phyloP scores from a whole-genome alignment of 2,329 filamentous ascomycete genomes.

The Thelonectria discophora region DNA sequence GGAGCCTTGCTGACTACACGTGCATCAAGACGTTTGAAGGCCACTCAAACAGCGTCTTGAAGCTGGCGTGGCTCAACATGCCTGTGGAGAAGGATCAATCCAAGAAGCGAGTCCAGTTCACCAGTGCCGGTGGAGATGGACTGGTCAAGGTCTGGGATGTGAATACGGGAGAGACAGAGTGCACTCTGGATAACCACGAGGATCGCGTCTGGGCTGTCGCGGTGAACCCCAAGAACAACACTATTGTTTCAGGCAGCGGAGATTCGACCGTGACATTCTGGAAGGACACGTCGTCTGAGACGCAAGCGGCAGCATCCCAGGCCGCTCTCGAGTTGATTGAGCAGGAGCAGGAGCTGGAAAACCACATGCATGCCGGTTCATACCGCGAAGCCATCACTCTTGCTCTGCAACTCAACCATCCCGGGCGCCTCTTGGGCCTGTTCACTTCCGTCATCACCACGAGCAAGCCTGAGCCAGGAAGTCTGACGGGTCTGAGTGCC shows the following conservation, averaged over 20 bases:
- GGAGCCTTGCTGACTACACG: constrained; percentile 91
- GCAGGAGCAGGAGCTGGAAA: constrained; percentile 92
- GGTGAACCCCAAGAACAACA: constrained; percentile 72
- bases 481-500: constrained; percentile 69
- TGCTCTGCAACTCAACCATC: constrained; percentile 93
- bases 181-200: constrained; percentile 95
- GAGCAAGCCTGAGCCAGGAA: constrained; percentile 66
- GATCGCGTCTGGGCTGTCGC: constrained; percentile 94
- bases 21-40: constrained; percentile 95
- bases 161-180: constrained; percentile 82
- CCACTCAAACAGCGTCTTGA: constrained; percentile 93
- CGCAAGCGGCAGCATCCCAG: constrained; percentile 76
- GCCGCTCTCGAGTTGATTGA: constrained; percentile 84
- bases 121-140: constrained; percentile 90
- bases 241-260: constrained; percentile 87
- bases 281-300: constrained; percentile 88
- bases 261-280: constrained; percentile 96
- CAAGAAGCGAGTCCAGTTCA: constrained; percentile 74
- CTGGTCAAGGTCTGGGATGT: constrained; percentile 97
- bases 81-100: constrained; percentile 58
- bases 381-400: constrained; percentile 94
- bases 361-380: constrained; percentile 86
- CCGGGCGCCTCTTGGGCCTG: constrained; percentile 82
- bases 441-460: constrained; percentile 82
- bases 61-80: constrained; percentile 84